Percentiles rank a stretch among this genome's conserved stretches.
phyloP scores from a whole-genome alignment of 2,329 filamentous ascomycete species.

The Cladosporium sp. region DNA sequence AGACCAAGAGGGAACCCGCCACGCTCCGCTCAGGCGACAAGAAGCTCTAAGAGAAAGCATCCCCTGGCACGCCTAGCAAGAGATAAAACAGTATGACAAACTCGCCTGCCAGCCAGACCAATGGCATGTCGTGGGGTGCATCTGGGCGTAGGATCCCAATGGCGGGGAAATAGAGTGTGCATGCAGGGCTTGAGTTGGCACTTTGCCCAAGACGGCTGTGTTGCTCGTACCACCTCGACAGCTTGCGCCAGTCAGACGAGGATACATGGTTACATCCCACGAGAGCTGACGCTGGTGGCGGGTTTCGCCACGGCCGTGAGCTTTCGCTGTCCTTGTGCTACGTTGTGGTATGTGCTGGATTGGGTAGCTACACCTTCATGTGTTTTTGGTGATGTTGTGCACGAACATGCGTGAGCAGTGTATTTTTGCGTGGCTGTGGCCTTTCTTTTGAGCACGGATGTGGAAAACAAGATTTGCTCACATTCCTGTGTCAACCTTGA shows the following conservation, averaged over 20 bases:
- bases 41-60: neutral
- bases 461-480: neutral
- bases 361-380: slow-evolving; percentile 4
- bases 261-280: slow-evolving; percentile 13
- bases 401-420: neutral
- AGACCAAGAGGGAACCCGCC: neutral
- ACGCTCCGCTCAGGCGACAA: neutral
- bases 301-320: neutral
- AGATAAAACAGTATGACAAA: neutral
- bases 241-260: slow-evolving; percentile 3
- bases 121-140: neutral
- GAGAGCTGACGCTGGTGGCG: slow-evolving; percentile 14
- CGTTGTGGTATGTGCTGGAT: neutral
- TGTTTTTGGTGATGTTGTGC: neutral
- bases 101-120: neutral
- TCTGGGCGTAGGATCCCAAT: neutral
- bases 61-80: neutral
- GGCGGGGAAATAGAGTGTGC: slow-evolving; percentile 6
- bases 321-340: neutral
- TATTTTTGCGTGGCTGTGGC: neutral
- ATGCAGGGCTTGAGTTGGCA: slow-evolving; percentile 1
- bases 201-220: slow-evolving; percentile 5
- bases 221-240: neutral
- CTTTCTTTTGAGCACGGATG: neutral
- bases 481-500: neutral